phyloP scores from a whole-genome alignment of 805 yeast genomes.

The Helenozyma baotianmanensis region DNA sequence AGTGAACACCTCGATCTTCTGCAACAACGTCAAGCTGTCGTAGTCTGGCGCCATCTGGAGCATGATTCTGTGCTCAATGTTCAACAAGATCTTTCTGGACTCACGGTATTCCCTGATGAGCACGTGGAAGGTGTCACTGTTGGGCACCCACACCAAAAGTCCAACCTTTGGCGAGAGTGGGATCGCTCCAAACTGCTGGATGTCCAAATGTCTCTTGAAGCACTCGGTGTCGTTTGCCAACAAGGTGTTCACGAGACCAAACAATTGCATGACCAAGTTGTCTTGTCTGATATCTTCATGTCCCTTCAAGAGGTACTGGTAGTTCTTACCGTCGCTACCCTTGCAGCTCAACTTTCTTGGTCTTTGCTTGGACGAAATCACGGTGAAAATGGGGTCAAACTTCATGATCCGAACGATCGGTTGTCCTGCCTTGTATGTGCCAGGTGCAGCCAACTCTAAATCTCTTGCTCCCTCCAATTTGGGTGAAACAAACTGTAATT shows the following conservation, averaged over 20 bases:
- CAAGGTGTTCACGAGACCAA: conserved; percentile 90
- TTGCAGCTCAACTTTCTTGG: conserved; percentile 77
- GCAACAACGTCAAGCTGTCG: conserved; percentile 80
- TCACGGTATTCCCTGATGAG: conserved; percentile 90
- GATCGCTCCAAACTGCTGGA: conserved; percentile 87
- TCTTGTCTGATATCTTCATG: conserved; percentile 98
- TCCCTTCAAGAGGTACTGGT: conserved; percentile 80
- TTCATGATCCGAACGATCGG: conserved; percentile 66
- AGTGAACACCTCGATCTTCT: conserved; percentile 94
- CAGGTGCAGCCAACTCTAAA: conserved; percentile 87
- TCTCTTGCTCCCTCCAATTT: conserved; percentile 72
- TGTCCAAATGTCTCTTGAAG: conserved; percentile 90
- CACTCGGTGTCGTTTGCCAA: conserved; percentile 90
- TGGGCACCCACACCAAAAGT: conserved; percentile 93
- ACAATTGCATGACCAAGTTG: conserved; percentile 94
- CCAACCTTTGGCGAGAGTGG: conserved; percentile 98
- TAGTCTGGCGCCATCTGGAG: conserved; percentile 97
- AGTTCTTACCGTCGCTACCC: conserved; percentile 91
- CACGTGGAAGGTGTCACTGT: conserved; percentile 94
- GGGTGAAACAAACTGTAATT: conserved; percentile 91
- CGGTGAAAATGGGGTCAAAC: conserved; percentile 80
- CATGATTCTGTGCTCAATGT: conserved; percentile 94
- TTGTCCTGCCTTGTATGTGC: conserved; percentile 83
- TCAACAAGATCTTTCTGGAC: conserved; percentile 79
- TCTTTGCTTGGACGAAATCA: conserved; percentile 91